Evolutionary conservation across 345 rosid species (phyloP), one percentile per base, ranked within the genome.

Genomic region (Firmiana major): DNA sequence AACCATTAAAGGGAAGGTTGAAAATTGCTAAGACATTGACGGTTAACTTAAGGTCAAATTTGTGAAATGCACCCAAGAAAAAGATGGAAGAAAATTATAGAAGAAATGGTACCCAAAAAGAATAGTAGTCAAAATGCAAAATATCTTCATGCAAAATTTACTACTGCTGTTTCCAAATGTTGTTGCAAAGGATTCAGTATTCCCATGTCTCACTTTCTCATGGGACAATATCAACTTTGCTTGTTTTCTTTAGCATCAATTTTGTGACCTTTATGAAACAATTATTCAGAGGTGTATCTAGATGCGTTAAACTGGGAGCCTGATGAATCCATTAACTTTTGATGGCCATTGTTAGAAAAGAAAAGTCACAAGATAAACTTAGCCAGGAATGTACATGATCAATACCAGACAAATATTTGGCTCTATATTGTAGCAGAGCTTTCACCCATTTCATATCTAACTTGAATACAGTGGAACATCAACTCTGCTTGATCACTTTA

Each of bases 251-350:
- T 91, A 77, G 98, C 98, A 93, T 96, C 94, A 62, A 70, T 28
- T 76, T 79, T 85, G 98, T 93, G 99, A 87, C 97, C 97, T 68
- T 82, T 79, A 84, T 80, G 90, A 91, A 89, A 90, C 80, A 71
- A 87, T 71, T 82, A 90, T 86, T 86, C 89, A 85, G 81, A 83
- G 94, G 83, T 82, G 98, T 90, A 93, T 89, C 98, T 11, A 77
- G 96, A 93, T 93, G 99, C 98, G 21, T 28, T 54, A 77, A 49
- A 46, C 71, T 4, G 68, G 67, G 31, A 58, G 9, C 71, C 10
- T 19, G 36, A 54, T 36, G 11, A 48, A 54, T 36, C 10, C 17
- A 48, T 31, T n/a, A 11, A 77, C 62, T 67, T 15, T 26, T 42
- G 59, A 81, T 58, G 63, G 43, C 45, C 62, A 69, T 13, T 3